Evolutionary conservation across 2,329 filamentous ascomycete genomes (phyloP).

Genomic region (Cladosporium colombiae): DNA sequence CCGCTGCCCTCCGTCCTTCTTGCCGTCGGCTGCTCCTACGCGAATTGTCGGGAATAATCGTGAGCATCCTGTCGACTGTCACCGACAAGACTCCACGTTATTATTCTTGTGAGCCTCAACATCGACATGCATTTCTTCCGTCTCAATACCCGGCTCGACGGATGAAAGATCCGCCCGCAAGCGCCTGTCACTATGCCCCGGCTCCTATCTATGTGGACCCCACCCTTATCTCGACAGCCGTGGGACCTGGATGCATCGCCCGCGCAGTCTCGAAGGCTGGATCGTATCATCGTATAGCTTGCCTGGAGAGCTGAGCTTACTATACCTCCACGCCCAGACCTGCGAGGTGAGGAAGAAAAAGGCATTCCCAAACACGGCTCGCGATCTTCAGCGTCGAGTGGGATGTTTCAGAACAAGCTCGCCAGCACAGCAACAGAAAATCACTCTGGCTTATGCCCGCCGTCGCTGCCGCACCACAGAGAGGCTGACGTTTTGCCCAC

Average conservation of each 20-base stretch:
- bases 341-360: neutral
- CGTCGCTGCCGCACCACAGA: neutral
- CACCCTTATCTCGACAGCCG: constrained; percentile 14
- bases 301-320: neutral
- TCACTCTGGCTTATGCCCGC: neutral
- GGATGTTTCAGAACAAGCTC: constrained; percentile 4
- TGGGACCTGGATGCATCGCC: constrained; percentile 2
- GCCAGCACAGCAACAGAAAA: neutral
- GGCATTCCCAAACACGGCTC: neutral
- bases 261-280: neutral
- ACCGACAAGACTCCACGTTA: constrained; percentile 12
- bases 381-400: constrained; percentile 13
- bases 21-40: neutral
- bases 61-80: neutral
- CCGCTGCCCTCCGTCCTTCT: neutral
- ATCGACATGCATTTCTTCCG: constrained; percentile 7
- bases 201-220: constrained; percentile 16
- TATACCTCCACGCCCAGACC: constrained; percentile 11
- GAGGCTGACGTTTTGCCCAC: constrained; percentile 3
- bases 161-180: constrained; percentile 16
- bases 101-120: constrained; percentile 5
- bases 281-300: neutral
- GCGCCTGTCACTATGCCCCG: constrained; percentile 9
- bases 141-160: constrained; percentile 14
- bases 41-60: neutral